Conservation (phyloP, 495 filamentous ascomycete genomes). For the Penicillium nucicola region DNA sequence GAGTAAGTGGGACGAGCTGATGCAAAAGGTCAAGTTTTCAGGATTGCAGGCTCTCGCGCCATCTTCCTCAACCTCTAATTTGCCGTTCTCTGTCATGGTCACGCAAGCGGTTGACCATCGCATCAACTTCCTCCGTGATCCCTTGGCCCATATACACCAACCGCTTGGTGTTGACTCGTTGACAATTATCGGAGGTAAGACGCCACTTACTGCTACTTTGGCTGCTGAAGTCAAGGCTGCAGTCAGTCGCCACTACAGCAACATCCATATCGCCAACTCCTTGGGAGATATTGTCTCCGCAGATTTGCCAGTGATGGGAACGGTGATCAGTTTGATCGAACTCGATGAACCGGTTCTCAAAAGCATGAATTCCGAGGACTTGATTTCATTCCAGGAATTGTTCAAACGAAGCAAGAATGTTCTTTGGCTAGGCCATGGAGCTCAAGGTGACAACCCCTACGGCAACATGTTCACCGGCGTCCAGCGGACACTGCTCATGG, state of each 20-base stretch:
- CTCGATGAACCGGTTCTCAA: slow-evolving; percentile 41
- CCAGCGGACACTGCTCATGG: slow-evolving; percentile 25
- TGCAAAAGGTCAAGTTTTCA: slow-evolving; percentile 43
- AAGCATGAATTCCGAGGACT: slow-evolving; percentile 20
- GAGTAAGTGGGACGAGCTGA: slow-evolving; percentile 34
- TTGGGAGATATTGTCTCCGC: slow-evolving; percentile 10
- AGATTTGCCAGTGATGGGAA: slow-evolving; percentile 19
- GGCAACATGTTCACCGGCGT: slow-evolving; percentile 39
- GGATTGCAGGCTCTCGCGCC: slow-evolving; percentile 39
- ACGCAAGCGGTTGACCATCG: slow-evolving; percentile 44
- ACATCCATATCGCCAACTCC: slow-evolving; percentile 6
- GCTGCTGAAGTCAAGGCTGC: slow-evolving; percentile 5
- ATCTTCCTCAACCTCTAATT: slow-evolving; percentile 3
- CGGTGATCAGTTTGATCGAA: slow-evolving; percentile 45
- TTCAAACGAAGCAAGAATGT: slow-evolving; percentile 34
- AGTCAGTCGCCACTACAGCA: slow-evolving; percentile 9
- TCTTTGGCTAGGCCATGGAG: slow-evolving; percentile 38
- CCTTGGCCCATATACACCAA: slow-evolving; percentile 7
- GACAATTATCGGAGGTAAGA: slow-evolving; percentile 26
- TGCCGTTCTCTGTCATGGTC: slow-evolving; percentile 40
- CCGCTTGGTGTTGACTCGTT: slow-evolving; percentile 13
- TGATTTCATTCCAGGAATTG: slow-evolving; percentile 23
- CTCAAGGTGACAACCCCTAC: slow-evolving; percentile 29
- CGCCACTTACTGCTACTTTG: slow-evolving; percentile 6
- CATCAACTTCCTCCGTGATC: slow-evolving; percentile 28